phyloP scores from a whole-genome alignment of 2,329 filamentous ascomycete species.

The Tolypocladium tropicale region DNA sequence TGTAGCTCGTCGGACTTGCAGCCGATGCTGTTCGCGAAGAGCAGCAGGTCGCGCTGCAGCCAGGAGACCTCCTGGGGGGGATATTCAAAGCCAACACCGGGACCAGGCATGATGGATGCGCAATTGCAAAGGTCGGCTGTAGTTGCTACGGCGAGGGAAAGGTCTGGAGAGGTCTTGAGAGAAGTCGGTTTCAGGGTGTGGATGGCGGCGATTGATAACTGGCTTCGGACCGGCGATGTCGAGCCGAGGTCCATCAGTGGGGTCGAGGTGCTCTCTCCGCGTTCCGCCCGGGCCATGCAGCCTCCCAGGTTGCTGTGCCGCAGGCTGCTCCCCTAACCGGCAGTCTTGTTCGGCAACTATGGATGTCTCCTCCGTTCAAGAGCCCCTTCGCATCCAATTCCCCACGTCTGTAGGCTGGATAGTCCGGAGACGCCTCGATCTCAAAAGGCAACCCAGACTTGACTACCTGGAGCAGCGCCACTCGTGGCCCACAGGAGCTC shows the following conservation, averaged over 20 bases:
- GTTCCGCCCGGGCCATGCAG: background rate
- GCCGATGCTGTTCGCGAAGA: slow-evolving; percentile 87
- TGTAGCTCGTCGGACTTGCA: slow-evolving; percentile 80
- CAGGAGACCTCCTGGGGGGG: slow-evolving; percentile 67
- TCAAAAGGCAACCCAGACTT: background rate
- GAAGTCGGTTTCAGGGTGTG: background rate
- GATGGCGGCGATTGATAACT: background rate
- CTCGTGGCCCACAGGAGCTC: background rate
- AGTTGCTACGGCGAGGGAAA: background rate
- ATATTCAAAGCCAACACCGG: slow-evolving; percentile 68
- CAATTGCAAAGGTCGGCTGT: background rate
- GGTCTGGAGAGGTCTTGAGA: background rate
- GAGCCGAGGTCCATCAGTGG: background rate
- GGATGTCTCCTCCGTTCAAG: background rate
- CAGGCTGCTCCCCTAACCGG: background rate
- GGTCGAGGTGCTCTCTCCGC: background rate
- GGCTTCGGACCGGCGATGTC: background rate
- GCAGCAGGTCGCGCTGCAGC: slow-evolving; percentile 77
- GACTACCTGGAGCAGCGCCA: background rate
- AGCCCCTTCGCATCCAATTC: background rate
- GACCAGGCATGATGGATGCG: slow-evolving; percentile 26
- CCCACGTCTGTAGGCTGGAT: background rate
- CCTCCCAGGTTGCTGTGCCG: background rate
- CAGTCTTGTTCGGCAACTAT: background rate
- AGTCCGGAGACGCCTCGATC: background rate